Percentiles rank a stretch among this genome's conserved stretches.
These are phyloP conservation scores for Umbelopsis sp. DNA, from an alignment of 371 early-diverging fungal genomes.

Conservation along the genomic window DNA sequence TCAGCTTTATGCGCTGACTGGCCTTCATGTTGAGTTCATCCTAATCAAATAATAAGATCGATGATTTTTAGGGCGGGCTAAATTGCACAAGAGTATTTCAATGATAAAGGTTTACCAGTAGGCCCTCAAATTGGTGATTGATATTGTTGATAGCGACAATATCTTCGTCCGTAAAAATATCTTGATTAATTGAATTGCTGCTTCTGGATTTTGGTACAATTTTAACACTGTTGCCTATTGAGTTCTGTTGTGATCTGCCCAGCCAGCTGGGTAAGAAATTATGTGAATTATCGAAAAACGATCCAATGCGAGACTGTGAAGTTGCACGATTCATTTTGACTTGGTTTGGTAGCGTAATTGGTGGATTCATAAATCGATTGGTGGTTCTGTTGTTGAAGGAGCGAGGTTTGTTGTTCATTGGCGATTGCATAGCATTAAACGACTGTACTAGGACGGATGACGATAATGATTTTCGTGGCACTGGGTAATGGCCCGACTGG, in stretches of 20 bases:
- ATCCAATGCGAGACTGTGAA: background rate
- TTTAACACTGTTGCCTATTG: constrained; percentile 6
- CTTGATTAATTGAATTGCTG: constrained; percentile 19
- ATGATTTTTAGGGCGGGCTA: too few relatives aligned
- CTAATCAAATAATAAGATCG: constrained; percentile 23
- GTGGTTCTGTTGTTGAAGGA: background rate
- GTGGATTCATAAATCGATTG: constrained; percentile 1
- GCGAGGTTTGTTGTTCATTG: background rate
- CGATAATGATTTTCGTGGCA: constrained; percentile 4
- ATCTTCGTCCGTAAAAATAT: constrained; percentile 9
- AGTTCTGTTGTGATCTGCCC: constrained; percentile 1
- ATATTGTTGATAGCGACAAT: background rate
- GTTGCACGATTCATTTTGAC: constrained; percentile 10
- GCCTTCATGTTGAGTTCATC: constrained; percentile 67
- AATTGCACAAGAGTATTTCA: background rate
- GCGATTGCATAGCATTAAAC: constrained; percentile 7
- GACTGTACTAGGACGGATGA: constrained; percentile 6
- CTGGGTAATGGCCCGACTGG: background rate
- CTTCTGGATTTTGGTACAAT: background rate
- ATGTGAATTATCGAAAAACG: constrained; percentile 3
- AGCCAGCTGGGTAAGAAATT: constrained; percentile 17
- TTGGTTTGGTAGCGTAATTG: background rate
- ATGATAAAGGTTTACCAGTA: constrained; percentile 22
- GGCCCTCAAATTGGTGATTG: constrained; percentile 25
- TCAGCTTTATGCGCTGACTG: constrained; percentile 48